phyloP scores from a whole-genome alignment of 1,284 basidiomycete genomes.

The Cutaneotrichosporon mucoides region DNA sequence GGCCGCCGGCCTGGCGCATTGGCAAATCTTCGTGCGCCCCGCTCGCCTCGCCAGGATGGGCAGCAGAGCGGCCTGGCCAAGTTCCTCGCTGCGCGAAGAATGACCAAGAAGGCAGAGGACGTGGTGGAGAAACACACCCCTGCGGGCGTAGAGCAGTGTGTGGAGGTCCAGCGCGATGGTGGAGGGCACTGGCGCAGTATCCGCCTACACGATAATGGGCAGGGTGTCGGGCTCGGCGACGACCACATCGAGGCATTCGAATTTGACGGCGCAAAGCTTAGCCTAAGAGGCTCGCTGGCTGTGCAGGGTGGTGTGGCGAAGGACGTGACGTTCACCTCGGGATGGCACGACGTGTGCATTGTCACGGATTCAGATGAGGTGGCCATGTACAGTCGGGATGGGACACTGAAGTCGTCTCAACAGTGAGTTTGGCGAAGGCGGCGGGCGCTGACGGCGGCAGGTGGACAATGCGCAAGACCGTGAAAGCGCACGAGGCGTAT shows the following conservation, averaged over 20 bases:
- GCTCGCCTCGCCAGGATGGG: not conserved
- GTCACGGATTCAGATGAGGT: conserved; percentile 13
- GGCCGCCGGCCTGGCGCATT: conserved; percentile 11
- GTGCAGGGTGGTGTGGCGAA: not conserved
- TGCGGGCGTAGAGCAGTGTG: conserved; percentile 32
- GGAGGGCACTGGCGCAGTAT: conserved; percentile 35
- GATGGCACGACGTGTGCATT: conserved; percentile 21
- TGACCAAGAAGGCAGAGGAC: not conserved
- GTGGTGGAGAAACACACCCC: not conserved
- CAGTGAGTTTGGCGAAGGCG: not conserved
- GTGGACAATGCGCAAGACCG: conserved; percentile 2
- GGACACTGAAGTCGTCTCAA: not conserved
- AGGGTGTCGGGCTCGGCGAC: conserved; percentile 30
- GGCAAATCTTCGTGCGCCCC: conserved; percentile 5
- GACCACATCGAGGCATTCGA: conserved; percentile 28
- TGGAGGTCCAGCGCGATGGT: conserved; percentile 38
- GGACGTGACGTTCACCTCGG: conserved; percentile 20
- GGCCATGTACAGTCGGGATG: conserved; percentile 4
- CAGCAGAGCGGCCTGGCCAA: conserved; percentile 34
- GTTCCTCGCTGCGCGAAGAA: conserved; percentile 28
- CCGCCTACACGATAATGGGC: conserved; percentile 22
- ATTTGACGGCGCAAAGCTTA: conserved; percentile 29
- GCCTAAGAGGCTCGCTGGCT: conserved; percentile 22
- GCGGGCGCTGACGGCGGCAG: not conserved
- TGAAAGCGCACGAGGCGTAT: conserved; percentile 6